Evolutionary conservation across 495 filamentous ascomycete genomes (phyloP), one percentile per base, ranked within the genome.

Genomic region (Xylaria castorea): DNA sequence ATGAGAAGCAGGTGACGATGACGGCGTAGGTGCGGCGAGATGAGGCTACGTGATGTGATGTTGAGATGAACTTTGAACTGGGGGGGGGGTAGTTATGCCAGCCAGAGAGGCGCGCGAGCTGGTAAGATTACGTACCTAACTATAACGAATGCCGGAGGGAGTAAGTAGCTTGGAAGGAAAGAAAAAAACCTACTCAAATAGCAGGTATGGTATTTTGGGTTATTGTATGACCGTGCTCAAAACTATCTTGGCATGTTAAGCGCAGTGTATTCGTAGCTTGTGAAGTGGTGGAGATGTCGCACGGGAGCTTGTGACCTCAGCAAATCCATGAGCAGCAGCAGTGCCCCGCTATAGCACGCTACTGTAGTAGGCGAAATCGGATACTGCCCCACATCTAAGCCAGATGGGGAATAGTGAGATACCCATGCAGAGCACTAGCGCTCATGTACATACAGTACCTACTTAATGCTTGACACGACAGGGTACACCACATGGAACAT

Each of bases 251-350:
- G 22, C 51, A 12, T 57, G 27, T 32, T 57, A 53, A 53, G 50
- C 9, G 46, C 46, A 50, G 6, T 16, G 22, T 32, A 5, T 12
- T 42, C 38, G 11, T 14, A 42, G 38, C 38, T 42, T 32, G 12
- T 16, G 51, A 20, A 14, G 55, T 30, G 30, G 58, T 36, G 58
- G 34, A 38, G 58, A 61, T 20, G 20, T 38, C 7, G 34, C 32
- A 38, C 58, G 58, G 30, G 58, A 61, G 34, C 58, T 61, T 61
- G 58, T 61, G 58, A 61, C n/a, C 34, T 38, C 58, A 36, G 58
- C 51, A 55, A 11, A 30, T 30, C 51, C n/a, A 30, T 30, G 25
- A 30, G 51, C 22, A 57, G 53, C 27, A 53, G 53, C 51, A 18
- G 53, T 64, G 30, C 61, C 61, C 61, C 61, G 61, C 61, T 30